phyloP scores from a whole-genome alignment of 2,329 filamentous ascomycete species.

The Talaromyces amestolkiae region DNA sequence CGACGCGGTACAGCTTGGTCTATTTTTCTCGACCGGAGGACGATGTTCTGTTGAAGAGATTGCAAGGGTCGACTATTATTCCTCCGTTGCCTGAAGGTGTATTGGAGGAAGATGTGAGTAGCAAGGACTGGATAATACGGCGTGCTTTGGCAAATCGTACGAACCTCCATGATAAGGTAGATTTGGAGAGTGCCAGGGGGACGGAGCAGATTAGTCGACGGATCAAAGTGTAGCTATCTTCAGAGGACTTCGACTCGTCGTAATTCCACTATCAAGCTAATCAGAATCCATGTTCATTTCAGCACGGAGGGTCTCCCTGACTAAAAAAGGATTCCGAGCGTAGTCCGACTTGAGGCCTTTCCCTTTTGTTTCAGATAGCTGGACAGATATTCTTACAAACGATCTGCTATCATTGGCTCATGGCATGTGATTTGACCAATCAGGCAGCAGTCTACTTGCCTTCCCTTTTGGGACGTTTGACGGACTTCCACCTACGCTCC shows the following conservation, averaged over 20 bases:
- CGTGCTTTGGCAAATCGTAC: conserved; percentile 37
- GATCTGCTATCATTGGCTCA: background rate
- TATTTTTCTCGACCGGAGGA: conserved; percentile 56
- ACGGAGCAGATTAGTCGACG: conserved; percentile 37
- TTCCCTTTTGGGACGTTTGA: background rate
- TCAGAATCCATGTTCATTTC: background rate
- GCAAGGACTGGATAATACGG: conserved; percentile 45
- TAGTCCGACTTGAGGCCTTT: background rate
- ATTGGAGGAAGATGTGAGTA: conserved; percentile 38
- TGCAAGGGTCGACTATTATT: conserved; percentile 37
- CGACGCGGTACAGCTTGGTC: conserved; percentile 52
- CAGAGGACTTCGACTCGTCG: too few relatives aligned
- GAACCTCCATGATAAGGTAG: conserved; percentile 28
- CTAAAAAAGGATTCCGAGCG: background rate
- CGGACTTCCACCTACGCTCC: background rate
- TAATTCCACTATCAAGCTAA: background rate
- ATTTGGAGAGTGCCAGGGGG: conserved; percentile 33
- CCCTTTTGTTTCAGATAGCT: too few relatives aligned
- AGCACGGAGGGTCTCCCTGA: background rate
- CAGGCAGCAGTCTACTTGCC: background rate
- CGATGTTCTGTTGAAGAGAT: conserved; percentile 43
- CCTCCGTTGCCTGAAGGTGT: conserved; percentile 31
- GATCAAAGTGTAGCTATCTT: conserved; percentile 25
- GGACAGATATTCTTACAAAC: background rate
- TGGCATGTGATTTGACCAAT: background rate